Percentiles rank a stretch among this genome's conserved stretches.
Evolutionary conservation across 1,139 yeast genomes (phyloP).

Genomic region (Suhomyces taliae): DNA sequence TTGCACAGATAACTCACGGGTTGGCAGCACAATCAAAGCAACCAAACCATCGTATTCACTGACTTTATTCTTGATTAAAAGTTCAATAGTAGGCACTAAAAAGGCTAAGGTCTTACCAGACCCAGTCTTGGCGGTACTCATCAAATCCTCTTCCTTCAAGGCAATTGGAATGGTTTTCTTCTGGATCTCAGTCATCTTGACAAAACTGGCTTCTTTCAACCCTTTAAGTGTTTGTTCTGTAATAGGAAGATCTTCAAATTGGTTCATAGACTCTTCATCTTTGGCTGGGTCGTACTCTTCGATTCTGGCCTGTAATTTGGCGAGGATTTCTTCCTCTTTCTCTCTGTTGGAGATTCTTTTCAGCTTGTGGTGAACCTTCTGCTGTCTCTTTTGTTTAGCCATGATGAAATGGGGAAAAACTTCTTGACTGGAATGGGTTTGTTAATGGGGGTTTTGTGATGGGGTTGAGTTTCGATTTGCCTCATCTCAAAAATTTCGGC

Average conservation of each 20-base stretch:
- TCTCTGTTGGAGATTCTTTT: constrained; percentile 26
- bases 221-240: constrained; percentile 69
- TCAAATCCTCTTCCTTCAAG: constrained; percentile 75
- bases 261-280: constrained; percentile 31
- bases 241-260: constrained; percentile 73
- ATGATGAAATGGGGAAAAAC: constrained; percentile 11
- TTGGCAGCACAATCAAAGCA: constrained; percentile 88
- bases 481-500: constrained; percentile 10
- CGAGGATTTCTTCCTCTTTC: constrained; percentile 47
- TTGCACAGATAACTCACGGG: constrained; percentile 92
- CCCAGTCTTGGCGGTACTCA: constrained; percentile 96
- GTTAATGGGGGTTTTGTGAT: neutral
- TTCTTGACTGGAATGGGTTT: too few species aligned
- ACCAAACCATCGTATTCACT: constrained; percentile 91
- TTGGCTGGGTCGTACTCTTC: constrained; percentile 49
- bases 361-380: constrained; percentile 19
- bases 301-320: constrained; percentile 46
- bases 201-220: constrained; percentile 66
- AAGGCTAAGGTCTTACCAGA: constrained; percentile 96
- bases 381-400: constrained; percentile 25
- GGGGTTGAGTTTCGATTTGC: neutral
- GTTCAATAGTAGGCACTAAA: constrained; percentile 79
- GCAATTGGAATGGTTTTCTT: constrained; percentile 74
- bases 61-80: constrained; percentile 71
- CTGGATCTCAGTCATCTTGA: constrained; percentile 84